A percentile compares a stretch with the other conserved stretches of the same genome.
Evolutionary conservation across 345 rosid genomes (phyloP).

Genomic region (Hibiscus tridactylites): DNA sequence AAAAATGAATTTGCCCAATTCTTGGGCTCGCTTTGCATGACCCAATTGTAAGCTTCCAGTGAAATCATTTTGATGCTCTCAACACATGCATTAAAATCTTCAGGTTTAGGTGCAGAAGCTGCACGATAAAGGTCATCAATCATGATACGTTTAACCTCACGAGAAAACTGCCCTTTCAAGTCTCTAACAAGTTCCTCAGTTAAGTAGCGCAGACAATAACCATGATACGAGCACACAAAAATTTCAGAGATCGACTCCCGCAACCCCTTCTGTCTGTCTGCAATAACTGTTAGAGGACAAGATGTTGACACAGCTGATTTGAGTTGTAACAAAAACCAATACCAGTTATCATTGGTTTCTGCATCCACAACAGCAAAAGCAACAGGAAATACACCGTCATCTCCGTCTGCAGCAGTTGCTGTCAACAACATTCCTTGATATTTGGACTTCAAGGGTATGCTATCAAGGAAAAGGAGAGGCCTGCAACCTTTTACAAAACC

Average conservation of each 20-base stretch:
- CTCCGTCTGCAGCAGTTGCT: slow-evolving; percentile 82
- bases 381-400: slow-evolving; percentile 71
- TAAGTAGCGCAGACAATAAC: slow-evolving; percentile 62
- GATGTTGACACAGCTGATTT: slow-evolving; percentile 55
- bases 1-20: slow-evolving; percentile 89
- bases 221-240: slow-evolving; percentile 59
- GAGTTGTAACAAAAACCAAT: slow-evolving; percentile 81
- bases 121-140: slow-evolving; percentile 72
- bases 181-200: slow-evolving; percentile 66
- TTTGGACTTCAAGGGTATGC: slow-evolving; percentile 73
- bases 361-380: slow-evolving; percentile 79
- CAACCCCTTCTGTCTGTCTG: slow-evolving; percentile 70
- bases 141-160: slow-evolving; percentile 68
- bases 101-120: slow-evolving; percentile 57
- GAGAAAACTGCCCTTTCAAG: slow-evolving; percentile 86
- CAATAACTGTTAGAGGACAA: slow-evolving; percentile 67
- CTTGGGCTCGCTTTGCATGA: slow-evolving; percentile 67
- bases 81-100: slow-evolving; percentile 47
- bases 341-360: slow-evolving; percentile 78
- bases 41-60: slow-evolving; percentile 73
- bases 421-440: slow-evolving; percentile 81
- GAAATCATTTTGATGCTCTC: slow-evolving; percentile 80
- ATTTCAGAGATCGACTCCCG: slow-evolving; percentile 56
- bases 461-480: slow-evolving; percentile 80
- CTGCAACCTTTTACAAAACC: slow-evolving; percentile 82